Conservation (phyloP, 768 basidiomycete species). For the Agaricus blazei region DNA sequence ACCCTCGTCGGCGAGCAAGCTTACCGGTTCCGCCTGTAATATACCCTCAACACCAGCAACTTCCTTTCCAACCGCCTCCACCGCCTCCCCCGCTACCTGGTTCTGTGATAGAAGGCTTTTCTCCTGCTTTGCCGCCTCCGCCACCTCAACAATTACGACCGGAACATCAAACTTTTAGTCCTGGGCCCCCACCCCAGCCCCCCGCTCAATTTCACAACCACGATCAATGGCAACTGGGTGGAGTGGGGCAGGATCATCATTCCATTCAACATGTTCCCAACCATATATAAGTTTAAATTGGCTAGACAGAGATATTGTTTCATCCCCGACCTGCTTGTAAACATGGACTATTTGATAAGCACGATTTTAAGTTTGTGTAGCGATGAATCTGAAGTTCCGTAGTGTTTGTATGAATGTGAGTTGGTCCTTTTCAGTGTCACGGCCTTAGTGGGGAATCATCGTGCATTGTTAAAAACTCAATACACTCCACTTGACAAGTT, state of each 20-base stretch:
- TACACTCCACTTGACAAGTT: slow-evolving; percentile 76
- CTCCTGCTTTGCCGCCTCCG: slow-evolving; percentile 22
- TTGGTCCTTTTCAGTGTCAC: slow-evolving; percentile 16
- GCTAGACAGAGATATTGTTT: slow-evolving; percentile 1
- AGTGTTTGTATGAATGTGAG: slow-evolving; percentile 13
- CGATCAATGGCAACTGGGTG: slow-evolving; percentile 26
- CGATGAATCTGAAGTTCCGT: background rate
- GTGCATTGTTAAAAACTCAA: slow-evolving; percentile 8
- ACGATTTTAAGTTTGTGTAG: background rate
- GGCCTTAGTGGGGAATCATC: too few relatives aligned
- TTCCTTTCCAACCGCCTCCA: slow-evolving; percentile 25
- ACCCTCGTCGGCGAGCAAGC: slow-evolving; percentile 21
- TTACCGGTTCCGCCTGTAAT: slow-evolving; percentile 46
- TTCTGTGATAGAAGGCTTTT: slow-evolving; percentile 20
- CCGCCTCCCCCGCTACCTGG: slow-evolving; percentile 30
- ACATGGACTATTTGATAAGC: slow-evolving; percentile 1
- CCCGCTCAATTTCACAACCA: slow-evolving; percentile 27
- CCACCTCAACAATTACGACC: slow-evolving; percentile 9
- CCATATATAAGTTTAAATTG: background rate
- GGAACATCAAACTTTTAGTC: background rate
- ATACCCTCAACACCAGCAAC: slow-evolving; percentile 30
- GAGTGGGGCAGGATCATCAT: background rate
- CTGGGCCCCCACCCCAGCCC: slow-evolving; percentile 33
- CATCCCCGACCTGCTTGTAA: background rate
- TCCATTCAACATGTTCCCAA: background rate